Evolutionary conservation across 345 rosid genomes (phyloP), one percentile per base, ranked within the genome.

Genomic region (Rhodamnia argentea): DNA sequence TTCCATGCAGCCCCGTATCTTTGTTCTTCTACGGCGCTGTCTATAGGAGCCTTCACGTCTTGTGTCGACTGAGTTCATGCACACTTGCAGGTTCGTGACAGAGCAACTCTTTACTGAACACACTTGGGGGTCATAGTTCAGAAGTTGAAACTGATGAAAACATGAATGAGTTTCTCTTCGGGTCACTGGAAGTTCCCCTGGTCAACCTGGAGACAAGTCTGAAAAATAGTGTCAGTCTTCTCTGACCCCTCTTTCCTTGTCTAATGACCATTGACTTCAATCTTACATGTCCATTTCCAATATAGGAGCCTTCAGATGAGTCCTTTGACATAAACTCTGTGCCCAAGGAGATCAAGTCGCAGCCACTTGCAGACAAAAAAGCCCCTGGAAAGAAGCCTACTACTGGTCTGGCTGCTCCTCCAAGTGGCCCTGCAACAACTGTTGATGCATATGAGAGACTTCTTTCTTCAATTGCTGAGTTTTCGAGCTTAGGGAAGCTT

Each of bases 71-170:
- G 23, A 27, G 29, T 85, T 59, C n/a, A 47, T 15, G 42, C 76
- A 44, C 54, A 47, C 24, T 29, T 88, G 52, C 91, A 97, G 99
- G 99, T 97, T 85, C 99, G 99, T 88, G 99, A 97, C 88, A 93
- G 99, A 89, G 99, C 99, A 85, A 97, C 99, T 56, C 93, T 97
- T 53, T 97, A 93, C 92, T 97, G 84, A 95, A 93, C 87, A 93
- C 94, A 59, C 93, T 97, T 90, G 96, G 94, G 64, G 93, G 91
- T 82, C 95, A 95, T 87, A 95, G 90, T 88, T 83, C 91, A 86
- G 93, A 88, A 78, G 91, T 90, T 87, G 94, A 95, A 90, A 89
- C 95, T 87, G 94, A 91, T 74, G 88, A 91, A 88, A 94, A 89
- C 47, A 93, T 89, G 83, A 95, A 92, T 86, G 93, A 88, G 51